phyloP scores from a whole-genome alignment of 2,329 filamentous ascomycete genomes.

The Claviceps maximensis region DNA sequence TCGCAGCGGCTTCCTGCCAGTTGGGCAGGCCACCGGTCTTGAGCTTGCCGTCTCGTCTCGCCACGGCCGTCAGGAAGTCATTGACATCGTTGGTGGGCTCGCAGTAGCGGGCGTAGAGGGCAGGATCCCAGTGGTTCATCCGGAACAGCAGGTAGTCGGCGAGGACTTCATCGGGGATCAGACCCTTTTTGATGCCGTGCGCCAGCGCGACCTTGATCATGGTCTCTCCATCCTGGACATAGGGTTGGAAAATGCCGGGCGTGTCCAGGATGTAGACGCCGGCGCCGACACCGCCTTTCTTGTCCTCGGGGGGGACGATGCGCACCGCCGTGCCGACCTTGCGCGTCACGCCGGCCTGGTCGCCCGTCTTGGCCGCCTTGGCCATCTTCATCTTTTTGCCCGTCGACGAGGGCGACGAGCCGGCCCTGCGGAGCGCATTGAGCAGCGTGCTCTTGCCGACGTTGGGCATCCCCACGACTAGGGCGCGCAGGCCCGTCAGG shows the following conservation, averaged over 20 bases:
- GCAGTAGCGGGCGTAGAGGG: constrained; percentile 48
- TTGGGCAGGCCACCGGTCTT: constrained; percentile 59
- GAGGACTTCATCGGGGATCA: constrained; percentile 64
- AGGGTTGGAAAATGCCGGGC: constrained; percentile 89
- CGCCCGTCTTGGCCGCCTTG: constrained; percentile 72
- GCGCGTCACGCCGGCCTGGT: constrained; percentile 79
- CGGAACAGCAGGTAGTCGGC: constrained; percentile 85
- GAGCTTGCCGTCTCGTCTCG: constrained; percentile 61
- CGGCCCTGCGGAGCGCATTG: constrained; percentile 64
- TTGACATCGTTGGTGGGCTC: constrained; percentile 74
- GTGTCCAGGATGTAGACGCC: constrained; percentile 83
- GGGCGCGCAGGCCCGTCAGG: constrained; percentile 68
- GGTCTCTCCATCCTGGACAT: constrained; percentile 67
- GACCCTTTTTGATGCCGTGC: constrained; percentile 78
- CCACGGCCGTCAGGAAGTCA: constrained; percentile 57
- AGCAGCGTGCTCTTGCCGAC: constrained; percentile 93
- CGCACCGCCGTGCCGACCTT: constrained; percentile 76
- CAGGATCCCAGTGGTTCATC: constrained; percentile 55
- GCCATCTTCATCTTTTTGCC: constrained; percentile 1
- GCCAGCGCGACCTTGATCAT: constrained; percentile 95
- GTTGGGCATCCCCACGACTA: constrained; percentile 96
- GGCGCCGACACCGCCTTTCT: constrained; percentile 30
- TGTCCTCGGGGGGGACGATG: constrained; percentile 40
- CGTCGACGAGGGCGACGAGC: constrained; percentile 22
- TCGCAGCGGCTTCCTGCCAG: constrained; percentile 59